These are phyloP conservation scores for Phaeosphaeria sp. DNA, from an alignment of 2,329 filamentous ascomycete species.

Conservation along the genomic window DNA sequence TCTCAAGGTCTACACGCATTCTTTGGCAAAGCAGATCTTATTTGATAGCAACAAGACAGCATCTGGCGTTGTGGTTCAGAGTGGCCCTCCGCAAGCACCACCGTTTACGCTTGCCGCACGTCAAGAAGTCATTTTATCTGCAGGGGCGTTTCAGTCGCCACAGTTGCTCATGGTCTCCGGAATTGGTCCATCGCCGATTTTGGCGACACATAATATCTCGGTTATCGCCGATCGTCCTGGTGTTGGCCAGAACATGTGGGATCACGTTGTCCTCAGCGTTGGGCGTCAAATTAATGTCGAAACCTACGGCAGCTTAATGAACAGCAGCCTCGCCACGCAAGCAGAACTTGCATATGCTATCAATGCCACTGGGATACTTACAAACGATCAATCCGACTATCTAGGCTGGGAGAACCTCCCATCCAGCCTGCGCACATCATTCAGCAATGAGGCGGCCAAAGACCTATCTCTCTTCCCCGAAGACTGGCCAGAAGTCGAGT, in stretches of 20 bases:
- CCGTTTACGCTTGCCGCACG: background rate
- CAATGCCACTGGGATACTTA: background rate
- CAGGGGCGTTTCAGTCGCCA: constrained; percentile 51
- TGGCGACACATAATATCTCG: constrained; percentile 20
- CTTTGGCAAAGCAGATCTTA: constrained; percentile 43
- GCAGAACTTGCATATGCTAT: background rate
- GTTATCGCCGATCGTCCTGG: constrained; percentile 24
- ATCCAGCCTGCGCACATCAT: background rate
- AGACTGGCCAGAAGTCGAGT: background rate
- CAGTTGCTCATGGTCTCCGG: constrained; percentile 49
- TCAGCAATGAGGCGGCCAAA: background rate
- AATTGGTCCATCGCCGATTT: constrained; percentile 31
- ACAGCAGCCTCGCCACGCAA: background rate
- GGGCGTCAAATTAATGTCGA: background rate
- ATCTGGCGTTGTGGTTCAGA: constrained; percentile 25
- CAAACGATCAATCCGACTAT: background rate
- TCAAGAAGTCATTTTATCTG: constrained; percentile 40
- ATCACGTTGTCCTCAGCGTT: constrained; percentile 15
- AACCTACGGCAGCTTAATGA: background rate
- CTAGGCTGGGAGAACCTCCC: background rate
- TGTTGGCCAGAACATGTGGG: constrained; percentile 31
- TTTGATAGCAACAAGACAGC: constrained; percentile 29
- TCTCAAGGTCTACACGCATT: constrained; percentile 35
- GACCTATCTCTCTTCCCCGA: background rate
- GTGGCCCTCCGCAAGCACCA: background rate